These are phyloP conservation scores for Catunica adiposa DNA, from an alignment of 2,329 filamentous ascomycete species.

Conservation along the genomic window DNA sequence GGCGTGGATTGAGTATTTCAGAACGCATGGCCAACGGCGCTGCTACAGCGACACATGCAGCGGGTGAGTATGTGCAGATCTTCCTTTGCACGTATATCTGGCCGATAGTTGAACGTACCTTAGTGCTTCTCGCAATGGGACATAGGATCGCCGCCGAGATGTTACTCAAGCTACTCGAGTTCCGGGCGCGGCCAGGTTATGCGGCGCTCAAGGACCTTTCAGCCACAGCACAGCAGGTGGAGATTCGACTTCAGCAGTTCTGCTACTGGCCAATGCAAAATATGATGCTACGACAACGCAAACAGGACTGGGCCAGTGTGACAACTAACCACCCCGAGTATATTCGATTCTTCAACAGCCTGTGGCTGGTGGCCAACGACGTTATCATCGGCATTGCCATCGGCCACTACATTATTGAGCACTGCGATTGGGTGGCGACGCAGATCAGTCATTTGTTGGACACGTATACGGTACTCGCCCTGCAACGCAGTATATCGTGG, in stretches of 20 bases:
- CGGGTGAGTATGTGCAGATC: slow-evolving; percentile 52
- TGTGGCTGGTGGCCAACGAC: slow-evolving; percentile 97
- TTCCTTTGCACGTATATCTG: slow-evolving; percentile 59
- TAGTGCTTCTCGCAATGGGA: slow-evolving; percentile 62
- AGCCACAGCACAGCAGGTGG: slow-evolving; percentile 89
- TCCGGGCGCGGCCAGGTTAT: slow-evolving; percentile 59
- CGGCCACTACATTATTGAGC: slow-evolving; percentile 93
- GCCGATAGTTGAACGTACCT: slow-evolving; percentile 54
- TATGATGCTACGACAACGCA: slow-evolving; percentile 71
- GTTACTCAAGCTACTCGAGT: slow-evolving; percentile 66
- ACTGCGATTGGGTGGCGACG: slow-evolving; percentile 66
- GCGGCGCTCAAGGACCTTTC: slow-evolving; percentile 89
- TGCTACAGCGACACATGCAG: slow-evolving; percentile 63
- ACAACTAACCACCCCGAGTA: slow-evolving; percentile 94
- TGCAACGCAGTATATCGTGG: slow-evolving; percentile 84
- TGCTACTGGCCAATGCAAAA: slow-evolving; percentile 99
- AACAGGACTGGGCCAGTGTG: slow-evolving; percentile 87
- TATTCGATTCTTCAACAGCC: slow-evolving; percentile 95
- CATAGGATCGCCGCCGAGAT: slow-evolving; percentile 70
- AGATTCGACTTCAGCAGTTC: slow-evolving; percentile 92
- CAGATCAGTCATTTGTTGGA: slow-evolving; percentile 61
- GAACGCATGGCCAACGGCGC: slow-evolving; percentile 91
- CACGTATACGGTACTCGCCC: slow-evolving; percentile 71
- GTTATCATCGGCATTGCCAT: slow-evolving; percentile 95
- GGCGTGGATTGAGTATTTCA: slow-evolving; percentile 77